Evolutionary conservation across 2,329 filamentous ascomycete species (phyloP), one percentile per base, ranked within the genome.

Genomic region (Podosphaera xanthii): DNA sequence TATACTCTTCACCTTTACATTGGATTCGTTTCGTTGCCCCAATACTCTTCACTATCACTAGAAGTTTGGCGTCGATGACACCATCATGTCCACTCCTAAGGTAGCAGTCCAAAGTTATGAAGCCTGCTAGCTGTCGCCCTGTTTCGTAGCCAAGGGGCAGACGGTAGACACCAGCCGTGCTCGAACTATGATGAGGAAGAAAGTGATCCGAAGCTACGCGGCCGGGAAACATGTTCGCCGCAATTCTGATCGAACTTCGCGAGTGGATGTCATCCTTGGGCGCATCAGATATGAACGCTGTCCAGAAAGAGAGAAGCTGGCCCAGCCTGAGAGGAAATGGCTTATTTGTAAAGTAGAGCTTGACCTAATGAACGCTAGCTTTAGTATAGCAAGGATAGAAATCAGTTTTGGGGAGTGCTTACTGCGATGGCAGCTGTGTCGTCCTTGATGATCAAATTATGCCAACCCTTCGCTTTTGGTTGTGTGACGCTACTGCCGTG

Each of bases 41-140:
- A 58, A 82, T 71, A 59, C 75, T 78, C 66, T 78, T 78, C 3
- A 82, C 76, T 57, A 79, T 78, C 0, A 81, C 75, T 2, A 82
- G 70, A 1, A 82, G 69, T 57, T 75, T 78, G 0, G 71, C 73
- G 42, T 74, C 73, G 1, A 69, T 64, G 7, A 78, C 67, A 0
- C 64, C 66, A 54, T 82, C 78, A 59, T 76, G 75, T 0, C 78
- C 79, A 1, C 75, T 75, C 46, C 75, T 71, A 1, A 77, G 69
- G 65, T 79, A 82, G 50, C 72, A 72, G 58, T 74, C 74, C 40
- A 83, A 68, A 2, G 76, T 80, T 75, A 82, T 80, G 9, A 82
- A 70, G 1, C 73, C 73, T 4, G 71, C 68, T 3, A 78, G 67
- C 1, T 66, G 62, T 30, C 69, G 65, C 0, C 65, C 53, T n/a